Base-by-base conservation (phyloP, 768 basidiomycete genomes). In the Leccinum obscurum region DNA sequence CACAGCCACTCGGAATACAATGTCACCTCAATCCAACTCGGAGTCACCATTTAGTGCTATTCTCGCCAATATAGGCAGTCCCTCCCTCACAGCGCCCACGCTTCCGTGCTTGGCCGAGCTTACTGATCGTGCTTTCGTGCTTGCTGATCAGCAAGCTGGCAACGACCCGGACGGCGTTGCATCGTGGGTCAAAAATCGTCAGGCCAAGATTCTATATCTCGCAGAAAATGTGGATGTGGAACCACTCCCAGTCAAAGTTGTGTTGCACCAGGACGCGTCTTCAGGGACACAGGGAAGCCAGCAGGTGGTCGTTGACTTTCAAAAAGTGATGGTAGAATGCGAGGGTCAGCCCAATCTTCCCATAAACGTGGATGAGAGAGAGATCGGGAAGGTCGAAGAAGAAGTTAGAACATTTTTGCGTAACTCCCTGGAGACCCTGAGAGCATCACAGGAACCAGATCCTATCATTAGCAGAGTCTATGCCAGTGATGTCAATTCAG, bases 241-340 rank as follows among this genome's bases (percentile, higher is more conserved):
- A 20, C 55, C 62, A 7, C 44, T 5, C 6, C 69, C 69, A 1
- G 35, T 62, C n/a, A 62, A 59, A 41, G 66, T 56, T 2, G 39
- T 66, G 49, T 37, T 69, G 46, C 57, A 55, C 15, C 64, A 70
- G 44, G 60, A 35, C 15, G 26, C 37, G n/a, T 54, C 62, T 13
- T 34, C 54, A 14, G 17, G 8, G 39, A 28, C 52, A 30, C 28
- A 57, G 37, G 37, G 57, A 8, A 39, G 56, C 22, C 58, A 55
- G 22, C 58, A 62, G 24, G 62, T 70, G 6, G 34, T 62, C 30
- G 49, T 69, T 56, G 58, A 70, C 54, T 70, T 66, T 54, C 48
- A 59, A 13, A 54, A 60, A 17, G 63, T 54, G 54, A 70, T 60
- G 0, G 64, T 39, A 0, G 57, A 60, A 51, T 62, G 60, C 26